Conservation (phyloP, 2,329 filamentous ascomycete genomes). For the Alternaria sp. region DNA sequence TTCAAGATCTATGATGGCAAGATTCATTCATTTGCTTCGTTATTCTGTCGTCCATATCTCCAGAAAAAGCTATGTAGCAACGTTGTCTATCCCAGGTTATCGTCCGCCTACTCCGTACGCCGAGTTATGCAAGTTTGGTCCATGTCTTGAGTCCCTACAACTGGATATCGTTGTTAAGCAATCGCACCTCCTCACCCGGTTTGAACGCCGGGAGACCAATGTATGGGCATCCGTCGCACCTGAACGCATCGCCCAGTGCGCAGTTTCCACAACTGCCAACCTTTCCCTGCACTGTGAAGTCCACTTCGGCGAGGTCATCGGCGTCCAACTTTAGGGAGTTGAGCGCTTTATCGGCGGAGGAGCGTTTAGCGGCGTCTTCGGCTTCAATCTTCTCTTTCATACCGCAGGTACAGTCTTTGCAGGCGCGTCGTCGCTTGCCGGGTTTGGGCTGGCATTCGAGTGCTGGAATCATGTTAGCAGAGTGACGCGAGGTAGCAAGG, state of each 20-base stretch:
- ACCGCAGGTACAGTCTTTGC: slow-evolving; percentile 98
- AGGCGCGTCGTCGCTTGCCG: slow-evolving; percentile 88
- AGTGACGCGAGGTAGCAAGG: slow-evolving; percentile 1
- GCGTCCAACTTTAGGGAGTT: slow-evolving; percentile 74
- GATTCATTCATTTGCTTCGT: neutral
- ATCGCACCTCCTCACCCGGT: slow-evolving; percentile 89
- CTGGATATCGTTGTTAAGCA: slow-evolving; percentile 87
- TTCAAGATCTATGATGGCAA: slow-evolving; percentile 5
- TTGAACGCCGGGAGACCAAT: slow-evolving; percentile 95
- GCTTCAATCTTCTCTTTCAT: slow-evolving; percentile 83
- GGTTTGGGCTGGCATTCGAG: slow-evolving; percentile 86
- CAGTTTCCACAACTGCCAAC: slow-evolving; percentile 95
- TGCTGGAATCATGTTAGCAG: slow-evolving; percentile 59
- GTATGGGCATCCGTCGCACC: slow-evolving; percentile 76
- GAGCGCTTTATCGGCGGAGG: slow-evolving; percentile 69
- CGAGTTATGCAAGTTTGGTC: neutral
- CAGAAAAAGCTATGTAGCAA: neutral
- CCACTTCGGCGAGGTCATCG: slow-evolving; percentile 85
- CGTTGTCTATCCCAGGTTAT: slow-evolving; percentile 4
- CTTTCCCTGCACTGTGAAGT: slow-evolving; percentile 98
- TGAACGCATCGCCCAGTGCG: slow-evolving; percentile 83
- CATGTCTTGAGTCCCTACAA: slow-evolving; percentile 58
- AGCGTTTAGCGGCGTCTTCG: slow-evolving; percentile 78
- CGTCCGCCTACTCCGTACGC: slow-evolving; percentile 6
- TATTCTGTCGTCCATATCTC: neutral